These are phyloP conservation scores for Nitzschia putrida DNA, from an alignment of 108 stramenopile species.

Conservation along the genomic window DNA sequence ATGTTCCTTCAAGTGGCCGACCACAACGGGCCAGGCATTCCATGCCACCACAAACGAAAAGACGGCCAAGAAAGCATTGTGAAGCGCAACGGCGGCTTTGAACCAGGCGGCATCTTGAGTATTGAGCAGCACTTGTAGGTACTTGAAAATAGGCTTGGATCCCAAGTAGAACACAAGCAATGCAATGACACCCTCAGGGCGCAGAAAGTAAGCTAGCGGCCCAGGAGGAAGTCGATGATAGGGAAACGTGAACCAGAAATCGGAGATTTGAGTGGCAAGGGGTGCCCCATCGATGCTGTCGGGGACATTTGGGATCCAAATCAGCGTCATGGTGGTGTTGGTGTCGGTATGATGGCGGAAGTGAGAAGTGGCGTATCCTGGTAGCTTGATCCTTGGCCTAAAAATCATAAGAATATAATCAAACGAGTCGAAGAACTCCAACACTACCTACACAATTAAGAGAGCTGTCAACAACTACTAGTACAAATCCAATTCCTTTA, in stretches of 20 bases:
- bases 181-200: constrained; percentile 38
- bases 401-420: too few species aligned
- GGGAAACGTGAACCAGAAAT: constrained; percentile 45
- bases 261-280: constrained; percentile 31
- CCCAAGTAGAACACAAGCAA: constrained; percentile 36
- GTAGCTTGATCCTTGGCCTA: too few species aligned
- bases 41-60: constrained; percentile 48
- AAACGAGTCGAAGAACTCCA: too few species aligned
- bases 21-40: constrained; percentile 45
- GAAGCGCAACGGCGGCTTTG: constrained; percentile 34
- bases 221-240: constrained; percentile 48
- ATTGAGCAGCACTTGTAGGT: constrained; percentile 10
- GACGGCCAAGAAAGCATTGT: constrained; percentile 54
- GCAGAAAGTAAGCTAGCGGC: constrained; percentile 32
- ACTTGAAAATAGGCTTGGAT: constrained; percentile 36
- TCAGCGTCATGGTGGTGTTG: not conserved
- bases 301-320: constrained; percentile 37
- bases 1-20: constrained; percentile 26
- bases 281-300: constrained; percentile 47
- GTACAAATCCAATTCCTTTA: too few species aligned
- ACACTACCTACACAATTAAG: too few species aligned
- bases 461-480: too few species aligned
- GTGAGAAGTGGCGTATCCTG: too few species aligned
- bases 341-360: too few species aligned
- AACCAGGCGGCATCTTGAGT: constrained; percentile 36